Evolutionary conservation across 2,329 filamentous ascomycete species (phyloP), one percentile per base, ranked within the genome.

Genomic region (Pestalotiopsis sp.): DNA sequence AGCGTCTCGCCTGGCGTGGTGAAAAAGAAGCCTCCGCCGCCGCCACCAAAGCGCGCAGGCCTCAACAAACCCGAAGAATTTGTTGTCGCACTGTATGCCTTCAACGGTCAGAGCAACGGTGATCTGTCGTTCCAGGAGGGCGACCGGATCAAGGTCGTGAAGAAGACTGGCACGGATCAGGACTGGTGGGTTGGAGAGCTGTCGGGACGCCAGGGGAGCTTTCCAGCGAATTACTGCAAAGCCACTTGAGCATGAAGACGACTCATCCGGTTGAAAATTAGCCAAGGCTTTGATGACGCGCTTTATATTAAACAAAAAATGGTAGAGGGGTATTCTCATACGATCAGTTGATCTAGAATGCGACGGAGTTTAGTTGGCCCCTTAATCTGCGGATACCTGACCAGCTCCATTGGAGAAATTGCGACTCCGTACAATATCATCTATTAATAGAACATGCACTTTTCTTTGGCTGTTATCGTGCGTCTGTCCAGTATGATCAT

Each of bases 181-280:
- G 93, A 96, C 76, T 97, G 93, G 93, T 97, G 93, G 93, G 88
- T 93, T 70, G 93, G 93, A 13, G 92, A 96, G 78, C 71, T 94
- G 14, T 83, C 83, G 55, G 93, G 93, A 0, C 78, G 83, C 30
- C 86, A 84, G 75, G 93, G 93, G 3, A 89, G 84, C 71, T 97
- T 97, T 76, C 93, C 93, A 1, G 93, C 93, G 6, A 97, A 97
- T 78, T 97, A 97, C 79, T 93, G 91, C 75, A 85, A 86, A 73
- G 67, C 76, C 6, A 72, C 71, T 26, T 81, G 72, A 71, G 17
- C 30, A 14, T 22, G 14, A 48, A 48, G 40, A 48, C 14, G 6
- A 48, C n/a, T 48, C 13, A 2, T 48, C 13, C 40, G 30, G 7
- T 9, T 35, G 30, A 35, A 35, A 35, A 35, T 9, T 10, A 35